Percentiles rank a stretch among this genome's conserved stretches.
Evolutionary conservation across 331 rosid genomes (phyloP).

Genomic region (Ulmus americana): DNA sequence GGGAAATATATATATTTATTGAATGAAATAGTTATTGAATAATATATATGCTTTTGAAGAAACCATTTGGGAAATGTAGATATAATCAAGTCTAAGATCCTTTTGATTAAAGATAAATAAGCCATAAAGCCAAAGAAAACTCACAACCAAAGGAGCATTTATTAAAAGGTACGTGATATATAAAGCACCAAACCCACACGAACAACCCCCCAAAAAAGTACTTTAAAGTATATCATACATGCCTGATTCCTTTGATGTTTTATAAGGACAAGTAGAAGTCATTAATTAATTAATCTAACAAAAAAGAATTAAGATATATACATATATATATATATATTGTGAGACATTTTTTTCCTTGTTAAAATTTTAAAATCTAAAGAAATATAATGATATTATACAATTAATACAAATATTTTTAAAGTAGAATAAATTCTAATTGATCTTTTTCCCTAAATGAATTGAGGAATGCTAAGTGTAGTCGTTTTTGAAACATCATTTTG

Average conservation of each 20-base stretch:
- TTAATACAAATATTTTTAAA: background rate
- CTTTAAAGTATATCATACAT: constrained; percentile 9
- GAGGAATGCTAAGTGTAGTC: too few species aligned
- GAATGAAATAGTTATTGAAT: background rate
- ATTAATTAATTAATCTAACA: background rate
- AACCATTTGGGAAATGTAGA: constrained; percentile 5
- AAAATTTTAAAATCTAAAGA: background rate
- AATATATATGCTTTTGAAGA: background rate
- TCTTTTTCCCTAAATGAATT: too few species aligned
- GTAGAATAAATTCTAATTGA: background rate
- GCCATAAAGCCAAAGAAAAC: constrained; percentile 8
- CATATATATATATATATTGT: background rate
- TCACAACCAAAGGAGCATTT: constrained; percentile 9
- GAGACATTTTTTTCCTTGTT: background rate
- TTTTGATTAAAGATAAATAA: background rate
- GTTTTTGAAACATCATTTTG: too few species aligned
- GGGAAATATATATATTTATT: background rate
- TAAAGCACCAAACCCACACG: constrained; percentile 10
- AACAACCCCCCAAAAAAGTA: background rate
- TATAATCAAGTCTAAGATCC: constrained; percentile 3
- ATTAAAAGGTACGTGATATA: background rate
- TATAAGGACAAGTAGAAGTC: too few species aligned
- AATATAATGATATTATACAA: background rate
- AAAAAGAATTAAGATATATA: background rate
- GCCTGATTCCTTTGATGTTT: background rate